Evolutionary conservation across 345 rosid species (phyloP).

Genomic region (Salix dunnii): DNA sequence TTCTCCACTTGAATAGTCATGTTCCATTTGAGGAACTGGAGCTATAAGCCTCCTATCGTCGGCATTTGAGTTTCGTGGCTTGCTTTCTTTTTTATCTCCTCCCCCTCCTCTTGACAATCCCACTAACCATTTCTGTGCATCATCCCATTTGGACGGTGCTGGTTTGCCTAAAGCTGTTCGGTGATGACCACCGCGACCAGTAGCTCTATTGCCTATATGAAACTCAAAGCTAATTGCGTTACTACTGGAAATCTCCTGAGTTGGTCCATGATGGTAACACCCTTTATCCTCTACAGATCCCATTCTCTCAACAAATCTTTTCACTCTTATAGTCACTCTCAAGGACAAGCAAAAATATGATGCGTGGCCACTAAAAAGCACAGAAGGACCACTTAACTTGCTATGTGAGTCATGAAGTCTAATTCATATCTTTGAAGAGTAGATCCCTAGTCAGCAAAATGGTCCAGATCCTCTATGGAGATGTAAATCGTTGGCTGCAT

Average conservation of each 20-base stretch:
- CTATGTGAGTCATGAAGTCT: not conserved
- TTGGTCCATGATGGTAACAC: conserved; percentile 41
- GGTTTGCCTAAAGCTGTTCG: conserved; percentile 77
- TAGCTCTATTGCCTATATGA: conserved; percentile 58
- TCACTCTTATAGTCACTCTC: conserved; percentile 8
- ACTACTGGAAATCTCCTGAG: conserved; percentile 45
- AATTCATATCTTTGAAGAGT: not conserved
- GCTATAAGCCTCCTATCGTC: conserved; percentile 88
- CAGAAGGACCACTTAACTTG: conserved; percentile 1
- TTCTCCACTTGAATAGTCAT: conserved; percentile 47
- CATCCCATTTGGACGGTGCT: conserved; percentile 96
- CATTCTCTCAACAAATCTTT: conserved; percentile 38
- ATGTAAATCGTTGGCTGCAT: not conserved
- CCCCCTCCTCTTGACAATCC: conserved; percentile 54
- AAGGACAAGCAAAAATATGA: not conserved
- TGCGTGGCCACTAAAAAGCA: conserved; percentile 6
- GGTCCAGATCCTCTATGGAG: conserved; percentile 5
- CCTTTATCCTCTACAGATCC: conserved; percentile 68
- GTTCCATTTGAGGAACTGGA: conserved; percentile 67
- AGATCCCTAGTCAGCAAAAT: not conserved
- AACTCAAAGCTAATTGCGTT: conserved; percentile 55
- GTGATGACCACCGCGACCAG: conserved; percentile 49
- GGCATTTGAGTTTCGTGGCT: conserved; percentile 84
- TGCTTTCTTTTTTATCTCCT: conserved; percentile 47
- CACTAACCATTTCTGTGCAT: conserved; percentile 97